phyloP scores from a whole-genome alignment of 495 filamentous ascomycete species.

The Talaromyces trachyspermus region DNA sequence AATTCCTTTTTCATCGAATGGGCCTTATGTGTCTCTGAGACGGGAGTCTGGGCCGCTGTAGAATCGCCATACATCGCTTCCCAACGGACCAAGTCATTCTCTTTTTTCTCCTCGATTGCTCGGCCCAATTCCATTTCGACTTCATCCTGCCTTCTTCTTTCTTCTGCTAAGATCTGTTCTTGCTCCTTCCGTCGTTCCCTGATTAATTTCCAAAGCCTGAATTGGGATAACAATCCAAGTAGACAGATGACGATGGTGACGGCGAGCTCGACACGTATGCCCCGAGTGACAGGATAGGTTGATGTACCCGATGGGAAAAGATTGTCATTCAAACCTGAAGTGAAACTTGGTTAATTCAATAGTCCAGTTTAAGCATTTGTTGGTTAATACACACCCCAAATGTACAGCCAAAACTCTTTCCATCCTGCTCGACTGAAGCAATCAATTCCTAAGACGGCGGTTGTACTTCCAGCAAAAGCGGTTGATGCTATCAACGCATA shows the following conservation, averaged over 20 bases:
- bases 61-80: constrained; percentile 64
- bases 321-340: constrained; percentile 61
- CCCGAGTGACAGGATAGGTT: constrained; percentile 81
- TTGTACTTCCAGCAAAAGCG: constrained; percentile 75
- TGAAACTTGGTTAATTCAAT: constrained; percentile 7
- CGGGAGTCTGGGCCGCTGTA: constrained; percentile 9
- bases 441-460: constrained; percentile 75
- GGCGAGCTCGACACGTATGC: constrained; percentile 80
- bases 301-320: constrained; percentile 67
- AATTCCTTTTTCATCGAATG: constrained; percentile 1
- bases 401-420: constrained; percentile 94
- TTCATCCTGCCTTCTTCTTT: constrained; percentile 52
- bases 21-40: not conserved
- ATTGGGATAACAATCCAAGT: constrained; percentile 73
- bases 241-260: constrained; percentile 65
- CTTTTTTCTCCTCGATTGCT: constrained; percentile 59
- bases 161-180: constrained; percentile 47
- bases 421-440: constrained; percentile 83
- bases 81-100: constrained; percentile 66
- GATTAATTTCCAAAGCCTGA: constrained; percentile 84
- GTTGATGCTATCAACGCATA: constrained; percentile 71
- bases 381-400: constrained; percentile 58
- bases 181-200: constrained; percentile 60
- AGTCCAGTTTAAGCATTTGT: not conserved
- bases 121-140: constrained; percentile 64